Base-by-base conservation (phyloP, 192 early-diverging fungal species). In the Backusella tarrabulga region DNA sequence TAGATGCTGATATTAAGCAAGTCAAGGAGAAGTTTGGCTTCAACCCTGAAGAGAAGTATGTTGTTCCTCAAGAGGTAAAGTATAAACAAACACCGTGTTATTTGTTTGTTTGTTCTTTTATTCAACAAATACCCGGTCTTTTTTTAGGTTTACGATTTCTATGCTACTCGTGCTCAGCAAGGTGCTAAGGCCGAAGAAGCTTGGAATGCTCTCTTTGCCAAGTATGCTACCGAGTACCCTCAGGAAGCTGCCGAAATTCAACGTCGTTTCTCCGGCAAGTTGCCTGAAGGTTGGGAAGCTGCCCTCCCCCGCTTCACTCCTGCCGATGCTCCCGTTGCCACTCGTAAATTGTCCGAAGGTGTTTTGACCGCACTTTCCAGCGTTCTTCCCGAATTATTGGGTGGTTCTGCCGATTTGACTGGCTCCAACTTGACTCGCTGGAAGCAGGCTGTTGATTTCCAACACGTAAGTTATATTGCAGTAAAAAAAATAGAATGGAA, bases 361-460 rank as follows among this genome's bases (percentile, higher is more conserved):
- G 93, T 96, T 46, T 83, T 99, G 77, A 94, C 93, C 83, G 90
- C 91, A 54, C 81, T 98, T 66, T 92, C 96, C 21, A 88, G 91
- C 19, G 44, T 85, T 23, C 35, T 98, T 44, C 95, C 96, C 6
- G 97, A 98, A 81, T 87, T 98, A 11, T 82, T 98, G 66, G 92
- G 96, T 80, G 98, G 98, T 32, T 98, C 97, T 36, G 98, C 98
- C 17, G 98, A 99, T 85, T 85, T 99, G 83, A 98, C 97, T 52
- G 95, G 90, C 38, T 98, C 97, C 70, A 99, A 98, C 85, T 89
- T 97, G 84, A 98, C 97, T 60, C 89, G 94, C 50, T 98, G 97
- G 95, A 97, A 97, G 90, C 87, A 78, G 19, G 97, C 95, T n/a
- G 92, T 90, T 29, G 98, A 99, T 85, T 97, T 97, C 91, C 96